Evolutionary conservation across 257 asterid species (phyloP).

Genomic region (Pogostemon cablin): DNA sequence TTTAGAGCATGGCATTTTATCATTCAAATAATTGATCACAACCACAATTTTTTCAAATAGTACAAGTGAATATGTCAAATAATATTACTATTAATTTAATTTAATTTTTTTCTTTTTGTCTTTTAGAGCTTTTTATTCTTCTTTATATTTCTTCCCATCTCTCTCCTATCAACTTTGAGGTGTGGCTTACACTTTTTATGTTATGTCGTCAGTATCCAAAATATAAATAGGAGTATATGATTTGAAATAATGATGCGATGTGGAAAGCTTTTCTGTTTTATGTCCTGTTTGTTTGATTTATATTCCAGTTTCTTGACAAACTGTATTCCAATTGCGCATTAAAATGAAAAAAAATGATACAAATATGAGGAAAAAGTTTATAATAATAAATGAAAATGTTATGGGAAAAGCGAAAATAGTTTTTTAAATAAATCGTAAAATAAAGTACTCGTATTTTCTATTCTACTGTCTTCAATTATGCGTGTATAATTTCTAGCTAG

Average conservation of each 20-base stretch:
- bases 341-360: conserved; percentile 6
- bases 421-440: no score
- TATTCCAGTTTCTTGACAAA: neutral
- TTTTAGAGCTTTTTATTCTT: neutral
- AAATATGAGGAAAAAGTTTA: no score
- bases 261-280: neutral
- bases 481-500: no score
- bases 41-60: neutral
- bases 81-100: neutral
- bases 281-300: conserved; percentile 5
- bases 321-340: neutral
- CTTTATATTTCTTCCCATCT: neutral
- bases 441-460: no score
- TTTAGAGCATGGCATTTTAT: neutral
- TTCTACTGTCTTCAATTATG: no score
- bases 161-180: neutral
- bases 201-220: neutral
- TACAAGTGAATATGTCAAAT: no score
- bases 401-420: no score
- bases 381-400: no score
- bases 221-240: neutral
- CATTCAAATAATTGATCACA: neutral
- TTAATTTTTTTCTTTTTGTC: neutral
- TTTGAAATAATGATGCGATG: neutral
- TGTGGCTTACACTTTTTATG: conserved; percentile 3